Conservation (phyloP, 768 basidiomycete genomes). For the Boletus rubescentipes region DNA sequence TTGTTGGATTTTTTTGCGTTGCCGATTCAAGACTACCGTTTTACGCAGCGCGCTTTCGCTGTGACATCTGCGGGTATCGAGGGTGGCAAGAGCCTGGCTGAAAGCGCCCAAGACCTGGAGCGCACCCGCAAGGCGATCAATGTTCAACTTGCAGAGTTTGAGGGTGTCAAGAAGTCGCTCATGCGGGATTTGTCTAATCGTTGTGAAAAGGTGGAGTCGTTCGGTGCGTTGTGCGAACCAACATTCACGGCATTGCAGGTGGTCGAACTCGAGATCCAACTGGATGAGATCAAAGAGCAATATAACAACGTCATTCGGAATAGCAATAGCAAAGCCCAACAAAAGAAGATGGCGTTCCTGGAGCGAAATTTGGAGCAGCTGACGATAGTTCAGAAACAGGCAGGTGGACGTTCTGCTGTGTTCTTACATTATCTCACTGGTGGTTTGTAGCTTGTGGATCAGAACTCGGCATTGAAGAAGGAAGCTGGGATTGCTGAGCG, state of each 20-base stretch:
- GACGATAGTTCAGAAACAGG: slow-evolving; percentile 97
- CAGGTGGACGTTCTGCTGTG: slow-evolving; percentile 30
- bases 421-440: slow-evolving; percentile 8
- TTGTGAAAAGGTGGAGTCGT: slow-evolving; percentile 84
- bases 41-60: slow-evolving; percentile 84
- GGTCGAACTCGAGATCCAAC: slow-evolving; percentile 96
- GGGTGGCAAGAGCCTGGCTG: slow-evolving; percentile 94
- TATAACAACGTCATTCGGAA: slow-evolving; percentile 98
- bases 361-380: slow-evolving; percentile 96
- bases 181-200: slow-evolving; percentile 99
- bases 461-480: slow-evolving; percentile 96
- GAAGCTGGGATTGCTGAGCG: slow-evolving; percentile 96
- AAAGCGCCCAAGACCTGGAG: slow-evolving; percentile 96
- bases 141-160: slow-evolving; percentile 97
- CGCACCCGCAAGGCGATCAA: slow-evolving; percentile 95
- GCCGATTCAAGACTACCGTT: background rate
- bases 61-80: slow-evolving; percentile 97
- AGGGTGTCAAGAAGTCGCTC: slow-evolving; percentile 96
- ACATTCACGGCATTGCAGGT: slow-evolving; percentile 54
- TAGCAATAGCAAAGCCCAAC: slow-evolving; percentile 97
- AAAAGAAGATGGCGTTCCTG: slow-evolving; percentile 99
- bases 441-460: slow-evolving; percentile 83
- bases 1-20: slow-evolving; percentile 7
- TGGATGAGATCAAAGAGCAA: slow-evolving; percentile 98
- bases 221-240: slow-evolving; percentile 9